Percentiles rank a stretch among this genome's conserved stretches.
Evolutionary conservation across 1,139 yeast species (phyloP).

Genomic region (Taphrina communis): DNA sequence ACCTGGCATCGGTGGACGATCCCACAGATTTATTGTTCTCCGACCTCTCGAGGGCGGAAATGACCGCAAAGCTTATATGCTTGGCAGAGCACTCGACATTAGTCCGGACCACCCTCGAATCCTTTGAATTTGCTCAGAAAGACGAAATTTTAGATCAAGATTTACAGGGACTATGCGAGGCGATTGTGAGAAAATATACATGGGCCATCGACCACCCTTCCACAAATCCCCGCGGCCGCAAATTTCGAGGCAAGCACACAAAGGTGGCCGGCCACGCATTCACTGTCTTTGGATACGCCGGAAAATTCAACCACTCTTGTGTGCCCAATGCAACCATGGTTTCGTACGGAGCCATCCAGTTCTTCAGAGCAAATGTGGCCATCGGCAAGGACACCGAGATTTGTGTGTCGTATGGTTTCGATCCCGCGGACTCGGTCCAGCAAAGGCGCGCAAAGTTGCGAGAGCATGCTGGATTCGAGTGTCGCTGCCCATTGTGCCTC

Average conservation of each 20-base stretch:
- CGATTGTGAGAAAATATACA: slow-evolving; percentile 18
- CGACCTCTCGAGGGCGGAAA: slow-evolving; percentile 25
- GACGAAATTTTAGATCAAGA: neutral
- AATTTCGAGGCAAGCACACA: slow-evolving; percentile 8
- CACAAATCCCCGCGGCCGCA: slow-evolving; percentile 11
- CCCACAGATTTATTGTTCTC: slow-evolving; percentile 19
- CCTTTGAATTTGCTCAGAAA: slow-evolving; percentile 9
- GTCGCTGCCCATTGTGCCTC: slow-evolving; percentile 15
- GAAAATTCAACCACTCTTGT: slow-evolving; percentile 31
- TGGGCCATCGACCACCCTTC: slow-evolving; percentile 32
- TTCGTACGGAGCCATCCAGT: slow-evolving; percentile 30
- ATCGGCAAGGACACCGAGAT: slow-evolving; percentile 5
- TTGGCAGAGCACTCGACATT: neutral
- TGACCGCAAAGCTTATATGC: slow-evolving; percentile 20
- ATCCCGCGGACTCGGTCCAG: slow-evolving; percentile 12
- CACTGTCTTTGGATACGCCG: slow-evolving; percentile 23
- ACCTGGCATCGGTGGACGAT: slow-evolving; percentile 4
- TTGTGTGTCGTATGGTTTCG: slow-evolving; percentile 30
- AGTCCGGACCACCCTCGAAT: neutral
- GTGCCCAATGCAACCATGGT: slow-evolving; percentile 34
- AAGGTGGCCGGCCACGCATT: slow-evolving; percentile 34
- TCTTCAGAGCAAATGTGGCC: slow-evolving; percentile 13
- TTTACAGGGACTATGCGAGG: neutral
- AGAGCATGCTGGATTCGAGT: slow-evolving; percentile 15
- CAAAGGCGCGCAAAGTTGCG: slow-evolving; percentile 3